A percentile compares a stretch with the other conserved stretches of the same genome.
Conservation (phyloP, 371 early-diverging fungal genomes). For the Mucor irregularis region DNA sequence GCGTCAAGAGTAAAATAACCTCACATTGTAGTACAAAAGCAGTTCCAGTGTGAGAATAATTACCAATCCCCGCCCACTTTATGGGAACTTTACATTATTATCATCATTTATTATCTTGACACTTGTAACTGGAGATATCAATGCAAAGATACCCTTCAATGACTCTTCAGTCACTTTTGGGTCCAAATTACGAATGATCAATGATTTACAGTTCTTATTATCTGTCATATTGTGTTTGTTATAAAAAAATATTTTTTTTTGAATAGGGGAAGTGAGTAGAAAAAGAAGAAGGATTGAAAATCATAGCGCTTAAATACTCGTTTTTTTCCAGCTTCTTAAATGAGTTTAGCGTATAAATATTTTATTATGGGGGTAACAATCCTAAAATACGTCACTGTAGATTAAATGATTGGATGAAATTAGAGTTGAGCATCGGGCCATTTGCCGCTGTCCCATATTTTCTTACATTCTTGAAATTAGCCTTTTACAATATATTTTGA, state of each 20-base stretch:
- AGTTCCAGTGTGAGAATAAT: conserved; percentile 2
- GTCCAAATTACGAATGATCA: conserved; percentile 16
- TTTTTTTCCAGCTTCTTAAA: background rate
- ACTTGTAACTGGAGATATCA: conserved; percentile 12
- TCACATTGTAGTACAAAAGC: background rate
- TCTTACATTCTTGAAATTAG: too few relatives aligned
- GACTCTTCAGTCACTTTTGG: conserved; percentile 12
- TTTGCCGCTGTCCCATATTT: too few relatives aligned
- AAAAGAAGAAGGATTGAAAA: background rate
- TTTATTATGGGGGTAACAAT: too few relatives aligned
- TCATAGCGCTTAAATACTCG: too few relatives aligned
- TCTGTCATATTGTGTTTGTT: conserved; percentile 8
- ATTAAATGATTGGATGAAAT: background rate
- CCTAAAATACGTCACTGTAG: background rate
- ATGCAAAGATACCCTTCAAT: conserved; percentile 8
- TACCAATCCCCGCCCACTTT: conserved; percentile 2
- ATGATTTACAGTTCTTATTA: conserved; percentile 3
- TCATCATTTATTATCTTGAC: conserved; percentile 7
- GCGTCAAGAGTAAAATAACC: background rate
- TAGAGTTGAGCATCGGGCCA: too few relatives aligned
- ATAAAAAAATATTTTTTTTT: background rate
- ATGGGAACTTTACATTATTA: conserved; percentile 11
- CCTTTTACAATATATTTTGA: too few relatives aligned
- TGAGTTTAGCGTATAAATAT: too few relatives aligned
- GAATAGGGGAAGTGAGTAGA: background rate